phyloP scores from a whole-genome alignment of 208 protist species.

The Leishmania turanica region DNA sequence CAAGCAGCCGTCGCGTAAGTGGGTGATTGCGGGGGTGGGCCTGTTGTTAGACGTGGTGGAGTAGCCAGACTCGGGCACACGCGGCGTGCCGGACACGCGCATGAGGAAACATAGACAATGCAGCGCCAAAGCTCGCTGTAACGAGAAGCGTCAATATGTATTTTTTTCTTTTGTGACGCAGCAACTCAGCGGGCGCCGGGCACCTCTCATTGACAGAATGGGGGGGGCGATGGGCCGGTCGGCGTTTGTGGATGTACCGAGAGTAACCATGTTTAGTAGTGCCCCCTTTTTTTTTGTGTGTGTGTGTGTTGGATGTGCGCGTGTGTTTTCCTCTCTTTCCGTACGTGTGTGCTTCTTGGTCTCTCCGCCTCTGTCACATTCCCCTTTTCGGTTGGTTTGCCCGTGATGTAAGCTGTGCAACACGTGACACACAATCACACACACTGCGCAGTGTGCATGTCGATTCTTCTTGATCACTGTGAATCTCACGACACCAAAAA shows the following conservation, averaged over 20 bases:
- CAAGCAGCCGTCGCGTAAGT: constrained; percentile 95
- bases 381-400: background rate
- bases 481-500: background rate
- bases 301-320: background rate
- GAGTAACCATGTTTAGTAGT: constrained; percentile 2
- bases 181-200: background rate
- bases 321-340: background rate
- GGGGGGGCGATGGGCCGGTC: background rate
- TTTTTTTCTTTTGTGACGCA: background rate
- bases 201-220: background rate
- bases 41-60: constrained; percentile 96
- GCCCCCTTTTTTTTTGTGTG: background rate
- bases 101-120: background rate
- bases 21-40: constrained; percentile 97
- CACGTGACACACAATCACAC: background rate
- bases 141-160: background rate
- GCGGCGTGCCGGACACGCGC: background rate
- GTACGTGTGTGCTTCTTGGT: background rate
- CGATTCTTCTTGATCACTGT: background rate
- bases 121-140: background rate
- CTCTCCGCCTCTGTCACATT: background rate
- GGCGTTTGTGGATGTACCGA: background rate
- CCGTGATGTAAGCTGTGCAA: background rate
- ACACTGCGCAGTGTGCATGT: background rate
- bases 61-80: constrained; percentile 30